Percentiles rank a stretch among this genome's conserved stretches.
These are phyloP conservation scores for Aquilaria agallochum DNA, from an alignment of 441 rosid genomes.

Conservation along the genomic window DNA sequence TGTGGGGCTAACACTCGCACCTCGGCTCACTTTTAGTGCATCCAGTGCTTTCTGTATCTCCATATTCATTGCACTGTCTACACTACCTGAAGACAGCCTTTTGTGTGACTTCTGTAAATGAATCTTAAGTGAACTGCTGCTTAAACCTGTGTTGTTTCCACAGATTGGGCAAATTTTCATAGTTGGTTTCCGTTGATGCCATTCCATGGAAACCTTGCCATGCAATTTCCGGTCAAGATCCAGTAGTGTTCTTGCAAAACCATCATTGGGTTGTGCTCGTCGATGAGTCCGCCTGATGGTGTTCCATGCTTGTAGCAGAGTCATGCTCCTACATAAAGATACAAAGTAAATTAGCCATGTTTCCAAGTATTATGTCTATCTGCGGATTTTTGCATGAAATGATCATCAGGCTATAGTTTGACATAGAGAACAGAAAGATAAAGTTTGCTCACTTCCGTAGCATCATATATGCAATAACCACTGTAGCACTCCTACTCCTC, in stretches of 20 bases:
- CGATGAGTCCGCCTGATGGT: conserved; percentile 76
- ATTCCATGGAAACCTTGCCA: conserved; percentile 91
- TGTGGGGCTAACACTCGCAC: conserved; percentile 65
- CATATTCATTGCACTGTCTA: conserved; percentile 97
- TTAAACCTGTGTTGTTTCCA: conserved; percentile 91
- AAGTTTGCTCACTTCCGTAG: conserved; percentile 71
- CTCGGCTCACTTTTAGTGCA: conserved; percentile 66
- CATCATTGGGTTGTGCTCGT: conserved; percentile 96
- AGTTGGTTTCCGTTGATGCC: conserved; percentile 83
- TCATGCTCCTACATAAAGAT: conserved; percentile 51
- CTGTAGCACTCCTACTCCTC: conserved; percentile 94
- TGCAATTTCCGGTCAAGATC: conserved; percentile 68
- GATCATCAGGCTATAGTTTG: not conserved
- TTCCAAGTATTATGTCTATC: not conserved
- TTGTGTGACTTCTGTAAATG: conserved; percentile 91
- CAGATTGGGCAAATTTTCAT: conserved; percentile 95
- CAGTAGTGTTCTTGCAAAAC: conserved; percentile 67
- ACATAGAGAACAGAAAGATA: not conserved
- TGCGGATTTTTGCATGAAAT: not conserved
- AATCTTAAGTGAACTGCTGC: conserved; percentile 92
- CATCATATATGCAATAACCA: conserved; percentile 86
- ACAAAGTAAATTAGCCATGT: not conserved
- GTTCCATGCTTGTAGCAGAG: conserved; percentile 80
- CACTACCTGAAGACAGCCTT: conserved; percentile 89
- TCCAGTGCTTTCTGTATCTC: conserved; percentile 91